These are phyloP conservation scores for Fusarium mangiferae DNA, from an alignment of 2,329 filamentous ascomycete genomes.

Conservation along the genomic window DNA sequence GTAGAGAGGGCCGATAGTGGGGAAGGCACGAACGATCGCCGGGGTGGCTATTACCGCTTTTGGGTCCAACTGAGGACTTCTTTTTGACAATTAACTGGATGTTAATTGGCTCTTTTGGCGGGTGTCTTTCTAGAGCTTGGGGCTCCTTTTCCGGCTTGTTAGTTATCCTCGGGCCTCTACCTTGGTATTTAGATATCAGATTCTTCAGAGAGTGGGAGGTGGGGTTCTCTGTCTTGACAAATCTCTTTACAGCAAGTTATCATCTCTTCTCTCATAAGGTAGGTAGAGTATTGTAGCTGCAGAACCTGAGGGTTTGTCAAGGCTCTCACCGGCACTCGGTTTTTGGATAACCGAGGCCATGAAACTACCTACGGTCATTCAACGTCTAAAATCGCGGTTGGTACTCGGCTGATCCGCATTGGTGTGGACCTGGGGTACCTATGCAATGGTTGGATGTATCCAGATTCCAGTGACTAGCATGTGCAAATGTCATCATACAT, in stretches of 20 bases:
- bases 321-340: constrained; percentile 34
- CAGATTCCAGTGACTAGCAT: constrained; percentile 10
- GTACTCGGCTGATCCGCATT: constrained; percentile 32
- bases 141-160: background rate
- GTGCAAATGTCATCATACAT: constrained; percentile 30
- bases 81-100: constrained; percentile 40
- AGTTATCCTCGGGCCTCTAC: constrained; percentile 8
- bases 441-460: background rate
- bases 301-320: background rate
- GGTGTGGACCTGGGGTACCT: constrained; percentile 24
- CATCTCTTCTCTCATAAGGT: background rate
- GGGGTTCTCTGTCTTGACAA: background rate
- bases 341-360: constrained; percentile 41
- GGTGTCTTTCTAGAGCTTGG: constrained; percentile 12
- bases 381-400: constrained; percentile 13
- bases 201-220: background rate
- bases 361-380: background rate
- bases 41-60: constrained; percentile 17
- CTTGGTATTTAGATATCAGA: background rate
- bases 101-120: constrained; percentile 34
- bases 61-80: constrained; percentile 1
- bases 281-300: background rate
- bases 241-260: background rate
- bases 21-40: constrained; percentile 17
- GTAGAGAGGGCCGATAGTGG: constrained; percentile 18